Percentiles rank a stretch among this genome's conserved stretches.
phyloP scores from a whole-genome alignment of 2,329 filamentous ascomycete species.

The Helotiales sp. region DNA sequence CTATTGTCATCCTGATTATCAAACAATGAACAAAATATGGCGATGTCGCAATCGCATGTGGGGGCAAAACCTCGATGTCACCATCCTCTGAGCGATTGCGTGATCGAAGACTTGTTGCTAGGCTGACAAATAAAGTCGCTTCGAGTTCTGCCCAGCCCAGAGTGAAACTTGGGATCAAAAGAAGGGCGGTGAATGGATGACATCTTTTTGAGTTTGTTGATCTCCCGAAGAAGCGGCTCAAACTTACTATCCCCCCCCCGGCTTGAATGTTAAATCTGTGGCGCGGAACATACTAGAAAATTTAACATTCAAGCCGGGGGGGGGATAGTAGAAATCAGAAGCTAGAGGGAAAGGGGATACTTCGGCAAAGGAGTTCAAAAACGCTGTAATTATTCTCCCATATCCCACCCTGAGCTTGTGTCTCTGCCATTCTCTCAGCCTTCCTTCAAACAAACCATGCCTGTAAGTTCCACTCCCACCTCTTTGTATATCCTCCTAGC shows the following conservation, averaged over 20 bases:
- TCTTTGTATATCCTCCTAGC: too few relatives aligned
- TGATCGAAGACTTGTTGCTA: too few relatives aligned
- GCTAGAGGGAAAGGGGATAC: background rate
- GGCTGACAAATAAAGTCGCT: too few relatives aligned
- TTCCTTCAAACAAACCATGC: constrained; percentile 1
- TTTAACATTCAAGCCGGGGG: background rate
- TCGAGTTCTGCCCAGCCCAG: too few relatives aligned
- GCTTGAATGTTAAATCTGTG: background rate
- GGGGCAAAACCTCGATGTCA: too few relatives aligned
- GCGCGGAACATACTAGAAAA: too few relatives aligned
- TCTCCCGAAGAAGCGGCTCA: background rate
- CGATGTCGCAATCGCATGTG: background rate
- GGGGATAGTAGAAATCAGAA: too few relatives aligned
- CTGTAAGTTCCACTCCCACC: background rate
- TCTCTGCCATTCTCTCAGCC: constrained; percentile 1
- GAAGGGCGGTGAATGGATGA: background rate
- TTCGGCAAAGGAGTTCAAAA: background rate
- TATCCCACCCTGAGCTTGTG: background rate
- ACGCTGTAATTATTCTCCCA: background rate
- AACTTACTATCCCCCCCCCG: background rate
- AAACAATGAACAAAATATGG: background rate
- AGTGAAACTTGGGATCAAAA: too few relatives aligned
- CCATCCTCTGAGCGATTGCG: too few relatives aligned
- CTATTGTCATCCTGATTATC: constrained; percentile 3
- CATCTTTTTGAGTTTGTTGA: background rate